These are phyloP conservation scores for Singerocomus rubriflavus DNA, from an alignment of 1,284 basidiomycete species.

Conservation along the genomic window DNA sequence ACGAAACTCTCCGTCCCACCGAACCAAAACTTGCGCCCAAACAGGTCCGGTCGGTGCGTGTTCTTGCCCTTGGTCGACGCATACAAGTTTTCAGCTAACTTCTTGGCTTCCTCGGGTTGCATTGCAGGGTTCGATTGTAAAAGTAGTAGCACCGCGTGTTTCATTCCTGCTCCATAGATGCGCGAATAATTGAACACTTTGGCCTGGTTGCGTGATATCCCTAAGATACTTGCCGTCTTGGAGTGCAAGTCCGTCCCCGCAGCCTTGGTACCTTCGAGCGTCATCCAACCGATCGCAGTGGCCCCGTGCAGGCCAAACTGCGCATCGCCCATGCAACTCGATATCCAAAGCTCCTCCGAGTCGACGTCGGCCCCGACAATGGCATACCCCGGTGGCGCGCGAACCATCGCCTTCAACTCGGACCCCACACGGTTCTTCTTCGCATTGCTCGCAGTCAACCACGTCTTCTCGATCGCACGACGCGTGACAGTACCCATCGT, in stretches of 20 bases:
- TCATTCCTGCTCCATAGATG: conserved; percentile 97
- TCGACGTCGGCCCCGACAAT: conserved; percentile 99
- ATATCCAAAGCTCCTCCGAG: conserved; percentile 99
- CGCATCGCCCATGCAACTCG: conserved; percentile 97
- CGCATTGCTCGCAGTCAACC: conserved; percentile 98
- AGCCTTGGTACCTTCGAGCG: conserved; percentile 96
- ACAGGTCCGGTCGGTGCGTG: conserved; percentile 65
- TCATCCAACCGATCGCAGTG: conserved; percentile 99
- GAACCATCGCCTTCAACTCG: conserved; percentile 97
- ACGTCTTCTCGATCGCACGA: conserved; percentile 96
- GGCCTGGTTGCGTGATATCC: conserved; percentile 92
- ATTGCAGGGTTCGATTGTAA: conserved; percentile 85
- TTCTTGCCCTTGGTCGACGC: conserved; percentile 93
- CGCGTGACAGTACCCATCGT: conserved; percentile 99
- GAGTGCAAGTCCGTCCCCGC: conserved; percentile 96
- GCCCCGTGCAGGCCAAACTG: conserved; percentile 98
- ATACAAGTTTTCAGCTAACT: conserved; percentile 85
- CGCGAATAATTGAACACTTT: conserved; percentile 99
- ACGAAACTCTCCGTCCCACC: conserved; percentile 96
- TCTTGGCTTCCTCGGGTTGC: conserved; percentile 75
- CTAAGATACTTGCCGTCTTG: conserved; percentile 92
- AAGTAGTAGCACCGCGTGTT: conserved; percentile 87
- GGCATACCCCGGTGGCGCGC: conserved; percentile 88
- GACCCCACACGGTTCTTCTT: conserved; percentile 97
- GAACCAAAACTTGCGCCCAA: conserved; percentile 89